phyloP scores from a whole-genome alignment of 2,329 filamentous ascomycete genomes.

The Aureobasidium sp. region DNA sequence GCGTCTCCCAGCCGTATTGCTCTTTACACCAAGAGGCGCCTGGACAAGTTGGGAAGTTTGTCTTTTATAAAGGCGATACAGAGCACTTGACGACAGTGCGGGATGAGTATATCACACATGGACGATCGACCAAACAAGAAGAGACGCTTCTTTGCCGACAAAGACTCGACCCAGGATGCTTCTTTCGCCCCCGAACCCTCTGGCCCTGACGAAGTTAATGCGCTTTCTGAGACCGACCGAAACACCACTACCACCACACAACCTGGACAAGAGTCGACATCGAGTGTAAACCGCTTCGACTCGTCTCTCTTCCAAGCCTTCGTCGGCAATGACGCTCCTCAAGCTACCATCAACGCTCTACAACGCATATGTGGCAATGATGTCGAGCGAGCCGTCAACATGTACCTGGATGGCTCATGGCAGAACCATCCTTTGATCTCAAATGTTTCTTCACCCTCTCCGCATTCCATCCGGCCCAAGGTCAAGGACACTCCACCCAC shows the following conservation, averaged over 20 bases:
- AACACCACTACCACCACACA: neutral
- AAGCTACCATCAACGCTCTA: constrained; percentile 41
- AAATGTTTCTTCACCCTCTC: neutral
- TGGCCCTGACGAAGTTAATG: constrained; percentile 27
- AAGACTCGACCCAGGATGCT: constrained; percentile 28
- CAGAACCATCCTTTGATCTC: constrained; percentile 27
- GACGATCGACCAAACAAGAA: constrained; percentile 54
- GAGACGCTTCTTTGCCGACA: constrained; percentile 55
- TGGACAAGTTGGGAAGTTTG: too few relatives aligned
- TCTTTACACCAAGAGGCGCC: neutral
- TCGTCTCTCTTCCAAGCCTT: constrained; percentile 49
- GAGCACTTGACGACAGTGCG: too few relatives aligned
- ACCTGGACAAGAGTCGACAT: constrained; percentile 9
- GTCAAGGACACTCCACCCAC: constrained; percentile 2
- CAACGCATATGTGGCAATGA: constrained; percentile 45
- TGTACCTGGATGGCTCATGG: constrained; percentile 60
- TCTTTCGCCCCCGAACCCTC: constrained; percentile 27
- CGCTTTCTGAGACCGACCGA: constrained; percentile 26
- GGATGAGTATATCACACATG: constrained; percentile 32
- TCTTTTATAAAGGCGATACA: neutral
- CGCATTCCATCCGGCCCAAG: neutral
- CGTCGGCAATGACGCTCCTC: constrained; percentile 46
- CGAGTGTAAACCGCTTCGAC: constrained; percentile 42
- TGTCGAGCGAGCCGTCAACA: constrained; percentile 56
- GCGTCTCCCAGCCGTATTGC: constrained; percentile 18